Conservation (phyloP, 495 filamentous ascomycete species). For the Neurospora terricola region DNA sequence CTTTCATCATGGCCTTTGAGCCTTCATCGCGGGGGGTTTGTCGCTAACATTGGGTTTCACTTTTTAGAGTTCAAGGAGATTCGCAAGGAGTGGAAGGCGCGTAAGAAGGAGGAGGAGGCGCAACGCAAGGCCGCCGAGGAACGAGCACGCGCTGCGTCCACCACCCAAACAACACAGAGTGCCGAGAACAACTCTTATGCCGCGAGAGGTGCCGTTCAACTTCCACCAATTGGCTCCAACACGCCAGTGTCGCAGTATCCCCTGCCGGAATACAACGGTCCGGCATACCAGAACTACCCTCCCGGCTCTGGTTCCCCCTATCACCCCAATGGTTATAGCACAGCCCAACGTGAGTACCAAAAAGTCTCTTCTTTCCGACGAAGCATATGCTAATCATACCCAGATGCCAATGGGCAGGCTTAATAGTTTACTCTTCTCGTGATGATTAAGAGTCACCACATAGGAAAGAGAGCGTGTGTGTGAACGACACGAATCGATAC, state of each 20-base stretch:
- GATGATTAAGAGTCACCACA: not conserved
- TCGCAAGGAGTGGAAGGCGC: constrained; percentile 96
- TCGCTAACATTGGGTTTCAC: constrained; percentile 23
- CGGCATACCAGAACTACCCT: constrained; percentile 47
- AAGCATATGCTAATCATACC: not conserved
- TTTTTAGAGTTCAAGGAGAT: constrained; percentile 94
- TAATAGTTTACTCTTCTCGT: not conserved
- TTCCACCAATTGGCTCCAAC: constrained; percentile 82
- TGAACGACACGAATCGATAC: not conserved
- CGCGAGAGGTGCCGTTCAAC: constrained; percentile 36
- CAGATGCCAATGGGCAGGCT: not conserved
- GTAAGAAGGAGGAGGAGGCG: constrained; percentile 97
- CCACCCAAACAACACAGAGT: constrained; percentile 41
- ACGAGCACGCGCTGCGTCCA: constrained; percentile 59
- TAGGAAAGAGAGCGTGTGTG: not conserved
- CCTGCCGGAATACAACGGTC: constrained; percentile 52
- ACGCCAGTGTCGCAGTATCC: constrained; percentile 50
- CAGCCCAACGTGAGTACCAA: constrained; percentile 11
- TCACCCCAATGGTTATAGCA: constrained; percentile 13
- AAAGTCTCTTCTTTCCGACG: not conserved
- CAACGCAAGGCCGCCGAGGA: constrained; percentile 87
- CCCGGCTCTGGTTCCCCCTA: constrained; percentile 40
- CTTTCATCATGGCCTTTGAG: not conserved
- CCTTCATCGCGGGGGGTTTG: not conserved
- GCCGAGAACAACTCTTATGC: not conserved